phyloP scores from a whole-genome alignment of 2,329 filamentous ascomycete species.

The Penicillium olsonii region DNA sequence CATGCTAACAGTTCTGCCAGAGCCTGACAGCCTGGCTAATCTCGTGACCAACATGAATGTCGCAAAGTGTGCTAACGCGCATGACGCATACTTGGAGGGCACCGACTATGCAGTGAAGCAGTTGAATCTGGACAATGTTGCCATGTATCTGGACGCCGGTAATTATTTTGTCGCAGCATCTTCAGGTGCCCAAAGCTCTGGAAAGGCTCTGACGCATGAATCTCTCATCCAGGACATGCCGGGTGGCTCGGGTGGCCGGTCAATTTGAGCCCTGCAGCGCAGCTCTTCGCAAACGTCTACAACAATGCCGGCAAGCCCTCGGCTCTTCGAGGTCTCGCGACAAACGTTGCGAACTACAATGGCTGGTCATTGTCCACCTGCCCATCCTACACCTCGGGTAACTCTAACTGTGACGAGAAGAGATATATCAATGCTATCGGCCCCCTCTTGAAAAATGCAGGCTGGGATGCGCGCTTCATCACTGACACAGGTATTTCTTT shows the following conservation, averaged over 20 bases:
- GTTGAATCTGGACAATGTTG: slow-evolving; percentile 62
- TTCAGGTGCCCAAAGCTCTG: too few relatives aligned
- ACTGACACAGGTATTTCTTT: slow-evolving; percentile 51
- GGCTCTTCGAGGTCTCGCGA: slow-evolving; percentile 55
- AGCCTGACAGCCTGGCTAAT: slow-evolving; percentile 65
- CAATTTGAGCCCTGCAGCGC: slow-evolving; percentile 56
- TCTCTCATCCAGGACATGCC: slow-evolving; percentile 47
- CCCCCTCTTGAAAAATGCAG: slow-evolving; percentile 49
- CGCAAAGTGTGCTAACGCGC: slow-evolving; percentile 56
- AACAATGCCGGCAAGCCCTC: slow-evolving; percentile 49
- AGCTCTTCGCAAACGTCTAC: slow-evolving; percentile 52
- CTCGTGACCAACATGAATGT: slow-evolving; percentile 62
- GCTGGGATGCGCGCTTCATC: slow-evolving; percentile 59
- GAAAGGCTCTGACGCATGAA: not conserved
- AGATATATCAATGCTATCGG: slow-evolving; percentile 54
- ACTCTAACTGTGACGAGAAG: slow-evolving; percentile 57
- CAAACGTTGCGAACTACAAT: slow-evolving; percentile 63
- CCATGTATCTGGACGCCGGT: slow-evolving; percentile 65
- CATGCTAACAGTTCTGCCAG: slow-evolving; percentile 44
- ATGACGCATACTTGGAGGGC: slow-evolving; percentile 57
- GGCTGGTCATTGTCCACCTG: slow-evolving; percentile 51
- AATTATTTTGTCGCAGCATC: slow-evolving; percentile 2
- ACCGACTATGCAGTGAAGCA: slow-evolving; percentile 58
- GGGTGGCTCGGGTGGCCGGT: slow-evolving; percentile 66
- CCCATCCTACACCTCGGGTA: slow-evolving; percentile 47